A percentile compares a stretch with the other conserved stretches of the same genome.
Evolutionary conservation across 139 green algal species (phyloP).

Genomic region (Picocystis salinarum): DNA sequence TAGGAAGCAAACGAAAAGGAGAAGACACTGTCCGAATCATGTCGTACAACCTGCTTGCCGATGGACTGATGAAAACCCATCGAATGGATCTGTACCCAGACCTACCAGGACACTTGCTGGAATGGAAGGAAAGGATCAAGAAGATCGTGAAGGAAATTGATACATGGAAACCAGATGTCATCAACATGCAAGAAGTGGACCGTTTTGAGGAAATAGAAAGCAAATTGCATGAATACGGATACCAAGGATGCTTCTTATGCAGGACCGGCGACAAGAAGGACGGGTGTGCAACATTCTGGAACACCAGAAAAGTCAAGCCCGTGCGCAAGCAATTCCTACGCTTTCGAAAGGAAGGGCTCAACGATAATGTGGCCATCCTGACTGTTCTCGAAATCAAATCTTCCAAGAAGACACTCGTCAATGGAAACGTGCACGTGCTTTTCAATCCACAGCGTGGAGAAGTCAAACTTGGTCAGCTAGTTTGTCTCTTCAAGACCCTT

Average conservation of each 20-base stretch:
- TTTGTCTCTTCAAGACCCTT: background rate
- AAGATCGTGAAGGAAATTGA: no score
- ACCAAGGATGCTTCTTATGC: no score
- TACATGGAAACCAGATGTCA: no score
- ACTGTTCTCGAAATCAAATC: slow-evolving; percentile 13
- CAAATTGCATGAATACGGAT: no score
- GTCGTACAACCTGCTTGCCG: slow-evolving; percentile 64
- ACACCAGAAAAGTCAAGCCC: slow-evolving; percentile 8
- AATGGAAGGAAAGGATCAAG: no score
- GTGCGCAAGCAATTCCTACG: slow-evolving; percentile 14
- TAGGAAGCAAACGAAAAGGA: no score
- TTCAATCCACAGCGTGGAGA: slow-evolving; percentile 62
- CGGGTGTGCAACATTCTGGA: slow-evolving; percentile 55
- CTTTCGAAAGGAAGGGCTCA: slow-evolving; percentile 29
- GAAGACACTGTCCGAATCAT: slow-evolving; percentile 57
- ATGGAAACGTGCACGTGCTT: slow-evolving; percentile 65
- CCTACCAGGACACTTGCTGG: no score
- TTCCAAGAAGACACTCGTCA: slow-evolving; percentile 10
- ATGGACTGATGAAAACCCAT: slow-evolving; percentile 19
- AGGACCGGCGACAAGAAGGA: slow-evolving; percentile 25
- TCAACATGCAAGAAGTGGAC: no score
- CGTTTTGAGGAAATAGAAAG: no score
- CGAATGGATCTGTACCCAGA: no score
- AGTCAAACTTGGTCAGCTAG: slow-evolving; percentile 17
- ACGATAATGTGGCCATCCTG: slow-evolving; percentile 63